Base-by-base conservation (phyloP, 257 asterid species). In the Solanum chaucha region DNA sequence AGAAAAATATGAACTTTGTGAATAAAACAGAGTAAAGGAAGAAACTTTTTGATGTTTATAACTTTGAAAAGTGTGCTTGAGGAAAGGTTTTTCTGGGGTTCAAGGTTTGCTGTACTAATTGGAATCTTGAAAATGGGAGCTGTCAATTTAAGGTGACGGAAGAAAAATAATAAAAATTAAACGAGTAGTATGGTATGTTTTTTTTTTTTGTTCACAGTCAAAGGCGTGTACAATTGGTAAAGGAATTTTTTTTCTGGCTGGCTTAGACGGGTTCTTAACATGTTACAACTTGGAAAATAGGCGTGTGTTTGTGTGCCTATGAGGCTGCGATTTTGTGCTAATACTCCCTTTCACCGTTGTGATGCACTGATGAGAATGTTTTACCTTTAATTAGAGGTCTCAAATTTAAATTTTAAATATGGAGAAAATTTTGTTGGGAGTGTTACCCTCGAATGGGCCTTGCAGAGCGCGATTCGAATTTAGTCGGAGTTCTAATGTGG, bases 41-140 rank as follows among this genome's bases (percentile, higher is more conserved):
- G n/a, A 77, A 44, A 3, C n/a, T 85, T 40, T 35, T 17, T 40
- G 12, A 10, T 40, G 70, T 85, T 9, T 44, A 30, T 77, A 15
- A 77, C 2, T 75, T 19, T 10, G 38, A 28, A 41, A 40, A 58
- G 65, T 71, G 72, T 26, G 14, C 44, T 85, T 28, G 30, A 28
- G 68, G 82, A 55, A 85, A 85, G 87, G 82, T 41, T 46, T 85
- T 36, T 11, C 20, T 24, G 84, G 13, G 84, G 64, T 78, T 78
- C 64, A 41, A 41, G 84, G 26, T 9, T 51, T 70, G 78, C 14
- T 85, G 89, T 85, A 59, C 11, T 91, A 90, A 44, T 88, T 92
- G 91, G 87, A 68, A 84, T 68, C 17, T 83, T 83, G 19, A 64
- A 12, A 51, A 72, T 35, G 15, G 5, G 40, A 83, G 71, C 71